These are phyloP conservation scores for Periconia digitata DNA, from an alignment of 2,329 filamentous ascomycete genomes.

Conservation along the genomic window DNA sequence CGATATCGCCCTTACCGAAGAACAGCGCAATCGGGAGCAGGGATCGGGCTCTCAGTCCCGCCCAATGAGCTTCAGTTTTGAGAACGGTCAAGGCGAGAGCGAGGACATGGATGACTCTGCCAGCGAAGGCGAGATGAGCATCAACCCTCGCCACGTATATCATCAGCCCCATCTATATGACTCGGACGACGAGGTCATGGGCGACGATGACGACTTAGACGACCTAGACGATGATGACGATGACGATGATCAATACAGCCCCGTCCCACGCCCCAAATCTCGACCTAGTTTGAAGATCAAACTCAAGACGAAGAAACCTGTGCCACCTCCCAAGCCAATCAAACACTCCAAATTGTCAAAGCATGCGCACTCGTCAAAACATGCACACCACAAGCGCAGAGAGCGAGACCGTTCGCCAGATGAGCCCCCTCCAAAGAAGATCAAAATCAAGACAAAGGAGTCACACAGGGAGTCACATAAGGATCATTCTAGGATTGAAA, in stretches of 20 bases:
- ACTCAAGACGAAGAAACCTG: slow-evolving; percentile 25
- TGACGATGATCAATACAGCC: slow-evolving; percentile 40
- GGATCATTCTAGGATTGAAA: not conserved
- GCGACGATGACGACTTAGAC: slow-evolving; percentile 23
- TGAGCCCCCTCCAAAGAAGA: slow-evolving; percentile 14
- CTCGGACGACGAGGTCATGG: slow-evolving; percentile 24
- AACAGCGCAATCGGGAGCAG: slow-evolving; percentile 53
- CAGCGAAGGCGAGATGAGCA: slow-evolving; percentile 33
- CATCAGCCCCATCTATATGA: slow-evolving; percentile 22
- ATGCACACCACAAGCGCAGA: too few species aligned
- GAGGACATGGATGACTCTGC: slow-evolving; percentile 37
- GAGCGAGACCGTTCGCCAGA: slow-evolving; percentile 28
- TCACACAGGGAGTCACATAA: not conserved
- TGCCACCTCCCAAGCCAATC: slow-evolving; percentile 17
- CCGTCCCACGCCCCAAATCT: slow-evolving; percentile 24
- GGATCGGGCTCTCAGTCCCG: slow-evolving; percentile 50
- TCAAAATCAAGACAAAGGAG: slow-evolving; percentile 14
- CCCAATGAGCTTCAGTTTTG: slow-evolving; percentile 74
- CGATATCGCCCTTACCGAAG: slow-evolving; percentile 49
- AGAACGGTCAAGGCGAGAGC: slow-evolving; percentile 61
- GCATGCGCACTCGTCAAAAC: slow-evolving; percentile 28
- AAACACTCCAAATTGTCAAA: slow-evolving; percentile 11
- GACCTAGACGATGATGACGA: slow-evolving; percentile 29
- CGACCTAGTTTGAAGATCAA: slow-evolving; percentile 34
- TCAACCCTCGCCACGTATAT: slow-evolving; percentile 38